phyloP scores from a whole-genome alignment of 2,329 filamentous ascomycete species.

The Colletotrichum sp. region DNA sequence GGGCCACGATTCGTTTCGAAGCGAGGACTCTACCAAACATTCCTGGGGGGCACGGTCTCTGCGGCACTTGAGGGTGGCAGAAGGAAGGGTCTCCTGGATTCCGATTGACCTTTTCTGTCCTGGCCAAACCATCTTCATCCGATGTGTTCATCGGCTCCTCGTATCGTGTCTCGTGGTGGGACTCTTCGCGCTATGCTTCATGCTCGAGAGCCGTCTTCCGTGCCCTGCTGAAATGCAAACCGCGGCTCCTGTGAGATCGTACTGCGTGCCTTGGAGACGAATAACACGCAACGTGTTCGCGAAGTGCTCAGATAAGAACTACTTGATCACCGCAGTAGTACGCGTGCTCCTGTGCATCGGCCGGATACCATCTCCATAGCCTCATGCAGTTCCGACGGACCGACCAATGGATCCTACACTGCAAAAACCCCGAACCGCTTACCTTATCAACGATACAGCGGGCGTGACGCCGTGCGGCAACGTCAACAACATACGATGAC shows the following conservation, averaged over 20 bases:
- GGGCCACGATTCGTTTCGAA: constrained; percentile 5
- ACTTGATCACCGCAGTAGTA: not conserved
- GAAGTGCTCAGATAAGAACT: not conserved
- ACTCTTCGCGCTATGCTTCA: constrained; percentile 2
- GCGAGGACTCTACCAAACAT: constrained; percentile 9
- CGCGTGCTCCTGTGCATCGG: not conserved
- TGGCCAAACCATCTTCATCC: not conserved
- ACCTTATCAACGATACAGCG: not conserved
- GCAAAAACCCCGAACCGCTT: not conserved
- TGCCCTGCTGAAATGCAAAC: not conserved
- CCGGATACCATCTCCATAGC: not conserved
- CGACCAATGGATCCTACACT: not conserved
- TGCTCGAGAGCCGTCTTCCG: not conserved
- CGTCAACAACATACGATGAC: constrained; percentile 7
- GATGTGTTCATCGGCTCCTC: not conserved
- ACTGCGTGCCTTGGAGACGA: not conserved
- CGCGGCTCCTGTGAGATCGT: not conserved
- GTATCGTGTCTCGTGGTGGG: not conserved
- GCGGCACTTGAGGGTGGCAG: not conserved
- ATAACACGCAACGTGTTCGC: not conserved
- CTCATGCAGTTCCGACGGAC: not conserved
- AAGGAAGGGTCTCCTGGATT: not conserved
- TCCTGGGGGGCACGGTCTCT: not conserved
- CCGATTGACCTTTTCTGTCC: not conserved
- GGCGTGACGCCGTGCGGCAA: not conserved